Evolutionary conservation across 495 filamentous ascomycete species (phyloP), one percentile per base, ranked within the genome.

Genomic region (Penicillium diatomitis): DNA sequence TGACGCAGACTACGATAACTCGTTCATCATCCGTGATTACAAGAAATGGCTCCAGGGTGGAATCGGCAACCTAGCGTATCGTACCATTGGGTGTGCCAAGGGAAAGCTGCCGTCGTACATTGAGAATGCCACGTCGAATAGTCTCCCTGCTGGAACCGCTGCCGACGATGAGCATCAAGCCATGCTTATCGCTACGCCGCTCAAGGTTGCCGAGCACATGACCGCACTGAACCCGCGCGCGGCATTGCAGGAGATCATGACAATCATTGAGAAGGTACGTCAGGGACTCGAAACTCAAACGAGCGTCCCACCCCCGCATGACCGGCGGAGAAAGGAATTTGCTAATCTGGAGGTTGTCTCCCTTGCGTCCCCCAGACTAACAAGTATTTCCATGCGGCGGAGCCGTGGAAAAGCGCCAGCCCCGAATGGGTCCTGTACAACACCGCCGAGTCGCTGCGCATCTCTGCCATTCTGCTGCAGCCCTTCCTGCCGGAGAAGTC

Each of bases 401-500:
- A 70, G n/a, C 84, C 85, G 4, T 87, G 84, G 85, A 46, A 71
- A 40, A 55, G 58, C 29, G 44, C 76, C 44, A 58, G 77, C 28
- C 50, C 72, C 9, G 67, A 78, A 49, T 62, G 70, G 47, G 71
- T 76, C 37, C 67, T 98, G 38, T 96, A 79, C 61, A 72, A 86
- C 33, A 72, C 75, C 44, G 80, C 81, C 2, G 92, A 98, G 62
- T 78, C 82, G n/a, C 61, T 96, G 38, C 83, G 92, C 20, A 78
- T 96, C 33, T 66, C 70, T 3, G 88, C 83, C 6, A 96, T 97
- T 47, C 69, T 97, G 34, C 69, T 98, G 31, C 91, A 95, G 64
- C 90, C 92, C 3, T 90, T 85, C 59, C 90, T 97, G 76, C 92
- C 92, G 3, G 73, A 65, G n/a, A 95, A 91, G 64, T 75, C 86